Evolutionary conservation across 1,284 basidiomycete species (phyloP), one percentile per base, ranked within the genome.

Genomic region (Moesziomyces globuligerus): DNA sequence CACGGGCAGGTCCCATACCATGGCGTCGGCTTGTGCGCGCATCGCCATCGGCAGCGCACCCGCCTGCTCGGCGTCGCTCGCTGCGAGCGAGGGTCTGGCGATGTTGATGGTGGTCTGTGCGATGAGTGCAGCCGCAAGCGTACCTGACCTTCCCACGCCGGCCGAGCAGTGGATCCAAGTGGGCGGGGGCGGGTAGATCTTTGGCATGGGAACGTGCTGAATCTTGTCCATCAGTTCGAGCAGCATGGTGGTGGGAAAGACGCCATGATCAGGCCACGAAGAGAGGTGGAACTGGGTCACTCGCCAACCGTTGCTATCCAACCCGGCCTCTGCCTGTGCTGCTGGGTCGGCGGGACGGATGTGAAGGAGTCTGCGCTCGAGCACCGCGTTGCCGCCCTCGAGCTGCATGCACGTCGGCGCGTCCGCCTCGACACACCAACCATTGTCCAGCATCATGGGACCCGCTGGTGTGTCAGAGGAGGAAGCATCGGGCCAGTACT

Each of bases 251-350:
- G 48, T 56, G 0, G 86, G 82, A 21, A 91, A 90, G 4, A 91
- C 87, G 39, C 91, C 90, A 68, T 91, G 89, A 81, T 94, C 92
- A 17, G 91, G 91, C 92, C 92, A 94, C 3, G 88, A 86, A 13
- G 85, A 84, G 73, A 90, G 91, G 29, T 92, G 84, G 74, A 93
- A 75, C 80, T 93, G 91, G 28, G 86, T 86, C 78, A 93, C 75
- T 3, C 44, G 25, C 66, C 66, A 65, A 20, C 29, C 48, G 8
- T 61, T 34, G 0, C 9, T 7, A 13, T 36, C 38, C 18, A 20
- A 9, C 26, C 29, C n/a, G n/a, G n/a, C n/a, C n/a, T n/a, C n/a
- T n/a, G n/a, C n/a, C 13, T 58, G 17, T 4, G 34, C 29, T 5
- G 24, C 17, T 3, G 23, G 6, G 8, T 46, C 41, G 15, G 24